Percentiles rank a stretch among this genome's conserved stretches.
Evolutionary conservation across 2,329 filamentous ascomycete species (phyloP).

Genomic region (Endoconidiophora laricicola): DNA sequence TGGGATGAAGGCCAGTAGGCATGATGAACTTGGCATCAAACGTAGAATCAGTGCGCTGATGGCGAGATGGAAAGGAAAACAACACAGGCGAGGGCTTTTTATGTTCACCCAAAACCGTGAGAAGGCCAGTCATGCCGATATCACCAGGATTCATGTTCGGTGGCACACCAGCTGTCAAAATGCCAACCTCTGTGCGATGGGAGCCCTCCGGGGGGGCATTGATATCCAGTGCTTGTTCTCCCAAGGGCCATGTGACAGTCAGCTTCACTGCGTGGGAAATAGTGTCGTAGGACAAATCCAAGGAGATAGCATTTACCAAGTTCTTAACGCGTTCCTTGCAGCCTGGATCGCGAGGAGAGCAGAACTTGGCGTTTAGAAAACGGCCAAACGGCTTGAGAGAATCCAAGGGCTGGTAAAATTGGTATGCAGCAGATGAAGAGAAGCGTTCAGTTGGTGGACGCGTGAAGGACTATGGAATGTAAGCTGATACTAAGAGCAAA

Average conservation of each 20-base stretch:
- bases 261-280: slow-evolving; percentile 48
- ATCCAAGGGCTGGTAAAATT: slow-evolving; percentile 54
- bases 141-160: slow-evolving; percentile 49
- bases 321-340: slow-evolving; percentile 33
- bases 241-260: slow-evolving; percentile 45
- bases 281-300: slow-evolving; percentile 66
- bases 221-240: slow-evolving; percentile 8
- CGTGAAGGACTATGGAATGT: slow-evolving; percentile 38
- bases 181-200: slow-evolving; percentile 61
- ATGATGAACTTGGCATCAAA: slow-evolving; percentile 49
- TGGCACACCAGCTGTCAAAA: slow-evolving; percentile 50
- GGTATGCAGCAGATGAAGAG: slow-evolving; percentile 34
- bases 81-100: slow-evolving; percentile 55
- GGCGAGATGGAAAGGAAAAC: slow-evolving; percentile 71
- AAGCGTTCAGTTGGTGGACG: slow-evolving; percentile 28
- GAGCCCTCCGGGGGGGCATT: background rate
- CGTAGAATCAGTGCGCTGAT: slow-evolving; percentile 39
- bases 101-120: slow-evolving; percentile 64
- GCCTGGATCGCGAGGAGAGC: slow-evolving; percentile 25
- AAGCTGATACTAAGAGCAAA: background rate
- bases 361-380: slow-evolving; percentile 37
- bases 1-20: slow-evolving; percentile 73
- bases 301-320: slow-evolving; percentile 36
- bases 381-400: slow-evolving; percentile 36
- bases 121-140: slow-evolving; percentile 58